Evolutionary conservation across 2,329 filamentous ascomycete species (phyloP), one percentile per base, ranked within the genome.

Genomic region (Stemphylium beticola): DNA sequence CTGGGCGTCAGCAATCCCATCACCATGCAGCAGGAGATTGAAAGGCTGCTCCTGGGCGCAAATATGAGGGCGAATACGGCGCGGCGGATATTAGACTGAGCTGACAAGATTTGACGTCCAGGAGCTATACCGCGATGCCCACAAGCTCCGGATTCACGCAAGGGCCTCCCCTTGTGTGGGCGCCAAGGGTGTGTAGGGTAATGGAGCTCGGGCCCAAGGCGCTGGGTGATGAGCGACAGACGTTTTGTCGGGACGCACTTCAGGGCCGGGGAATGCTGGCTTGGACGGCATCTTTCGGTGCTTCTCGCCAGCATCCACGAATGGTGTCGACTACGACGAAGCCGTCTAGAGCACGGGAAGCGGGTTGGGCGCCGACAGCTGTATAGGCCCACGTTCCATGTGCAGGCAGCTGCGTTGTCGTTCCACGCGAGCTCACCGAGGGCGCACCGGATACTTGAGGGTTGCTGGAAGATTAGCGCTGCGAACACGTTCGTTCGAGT

Each of bases 1-100:
- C 62, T 65, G 52, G 64, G 66, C 66, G 65, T 71, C 62, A 69
- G 68, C 65, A 58, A 58, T 57, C 43, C 52, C 46, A 49, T 60
- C 47, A 53, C 42, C 37, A 43, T 57, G 55, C 58, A 63, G 57
- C 14, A 39, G 48, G 55, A 59, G 32, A 62, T 15, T 64, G 60
- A 60, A 39, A 31, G 44, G 26, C 38, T 37, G 52, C 38, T 10
- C 31, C 20, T 38, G 40, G 32, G 15, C 29, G 22, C 36, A 37
- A 24, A 42, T 8, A 31, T 9, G 32, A 31, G 44, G 10, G 20
- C 33, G n/a, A 39, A 45, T 37, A 31, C 29, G 39, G 53, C 38
- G 37, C 47, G 44, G 39, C 39, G 42, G 36, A 51, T 18, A 18
- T 31, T 8, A 31, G 11, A 41, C 49, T 33, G 12, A 36, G 31